Evolutionary conservation across 768 basidiomycete species (phyloP).

Genomic region (Pisolithus orientalis): DNA sequence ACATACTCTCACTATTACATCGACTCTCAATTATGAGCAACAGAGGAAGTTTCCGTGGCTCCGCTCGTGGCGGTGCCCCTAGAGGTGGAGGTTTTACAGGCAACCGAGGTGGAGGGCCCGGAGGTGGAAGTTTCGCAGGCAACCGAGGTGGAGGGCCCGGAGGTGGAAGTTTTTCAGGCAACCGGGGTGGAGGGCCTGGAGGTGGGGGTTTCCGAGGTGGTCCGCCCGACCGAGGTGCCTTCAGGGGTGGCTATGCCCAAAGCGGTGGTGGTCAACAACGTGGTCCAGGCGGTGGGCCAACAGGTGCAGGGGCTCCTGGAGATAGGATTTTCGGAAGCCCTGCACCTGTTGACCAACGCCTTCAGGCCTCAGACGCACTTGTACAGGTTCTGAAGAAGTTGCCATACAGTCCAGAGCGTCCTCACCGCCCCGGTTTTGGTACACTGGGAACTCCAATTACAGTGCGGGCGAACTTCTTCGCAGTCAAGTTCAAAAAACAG

Average conservation of each 20-base stretch:
- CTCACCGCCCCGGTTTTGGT: conserved; percentile 43
- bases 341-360: conserved; percentile 29
- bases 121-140: neutral
- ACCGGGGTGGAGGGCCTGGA: conserved; percentile 5
- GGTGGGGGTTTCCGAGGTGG: conserved; percentile 10
- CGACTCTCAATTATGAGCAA: neutral
- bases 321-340: conserved; percentile 24
- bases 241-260: conserved; percentile 11
- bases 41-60: neutral
- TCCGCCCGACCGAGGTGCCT: neutral
- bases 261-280: conserved; percentile 14
- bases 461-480: conserved; percentile 47
- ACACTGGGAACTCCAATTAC: conserved; percentile 32
- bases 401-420: conserved; percentile 30
- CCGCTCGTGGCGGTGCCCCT: neutral
- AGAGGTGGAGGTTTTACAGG: conserved; percentile 6
- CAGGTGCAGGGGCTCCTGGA: conserved; percentile 20
- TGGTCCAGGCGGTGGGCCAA: conserved; percentile 21
- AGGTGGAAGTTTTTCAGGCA: conserved; percentile 2
- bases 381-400: conserved; percentile 25
- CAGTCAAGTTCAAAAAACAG: conserved; percentile 35
- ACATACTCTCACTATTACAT: neutral
- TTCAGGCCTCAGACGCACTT: conserved; percentile 22
- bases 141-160: conserved; percentile 2
- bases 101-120: conserved; percentile 6